Evolutionary conservation across 305 asterid species (phyloP).

Genomic region (Nicotiana rustica): DNA sequence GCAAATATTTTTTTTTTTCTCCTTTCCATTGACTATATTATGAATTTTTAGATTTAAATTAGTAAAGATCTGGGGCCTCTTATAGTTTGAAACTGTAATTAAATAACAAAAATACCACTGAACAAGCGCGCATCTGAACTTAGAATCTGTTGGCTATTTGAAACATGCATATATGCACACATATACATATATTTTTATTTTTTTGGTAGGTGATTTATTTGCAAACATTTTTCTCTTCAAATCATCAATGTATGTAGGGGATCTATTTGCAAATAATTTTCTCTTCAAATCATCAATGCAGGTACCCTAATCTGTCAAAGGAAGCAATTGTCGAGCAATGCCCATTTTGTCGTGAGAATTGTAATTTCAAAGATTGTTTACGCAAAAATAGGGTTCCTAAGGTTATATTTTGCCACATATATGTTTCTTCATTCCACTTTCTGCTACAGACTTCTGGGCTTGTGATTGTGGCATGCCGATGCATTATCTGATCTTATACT

Average conservation of each 20-base stretch:
- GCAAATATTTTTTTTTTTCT: constrained; percentile 14
- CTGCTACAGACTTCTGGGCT: not conserved
- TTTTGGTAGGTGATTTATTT: not conserved
- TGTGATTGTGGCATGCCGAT: not conserved
- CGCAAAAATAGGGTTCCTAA: constrained; percentile 38
- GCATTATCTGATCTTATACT: constrained; percentile 31
- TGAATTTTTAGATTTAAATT: not conserved
- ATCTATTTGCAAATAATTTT: constrained; percentile 16
- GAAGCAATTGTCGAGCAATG: constrained; percentile 54
- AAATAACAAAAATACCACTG: not conserved
- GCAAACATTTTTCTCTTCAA: not conserved
- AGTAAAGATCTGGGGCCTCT: not conserved
- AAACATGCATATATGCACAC: not conserved
- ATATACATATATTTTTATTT: not conserved
- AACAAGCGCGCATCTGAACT: not conserved
- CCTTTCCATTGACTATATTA: not conserved
- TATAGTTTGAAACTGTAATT: constrained; percentile 21
- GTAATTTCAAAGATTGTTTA: constrained; percentile 75
- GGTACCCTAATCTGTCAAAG: constrained; percentile 65
- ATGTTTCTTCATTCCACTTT: constrained; percentile 22
- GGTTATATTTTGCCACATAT: constrained; percentile 41
- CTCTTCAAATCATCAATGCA: constrained; percentile 39
- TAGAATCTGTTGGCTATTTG: constrained; percentile 13
- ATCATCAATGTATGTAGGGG: not conserved
- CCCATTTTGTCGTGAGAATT: constrained; percentile 59